These are phyloP conservation scores for Auriscalpium orientale DNA, from an alignment of 768 basidiomycete genomes.

Conservation along the genomic window DNA sequence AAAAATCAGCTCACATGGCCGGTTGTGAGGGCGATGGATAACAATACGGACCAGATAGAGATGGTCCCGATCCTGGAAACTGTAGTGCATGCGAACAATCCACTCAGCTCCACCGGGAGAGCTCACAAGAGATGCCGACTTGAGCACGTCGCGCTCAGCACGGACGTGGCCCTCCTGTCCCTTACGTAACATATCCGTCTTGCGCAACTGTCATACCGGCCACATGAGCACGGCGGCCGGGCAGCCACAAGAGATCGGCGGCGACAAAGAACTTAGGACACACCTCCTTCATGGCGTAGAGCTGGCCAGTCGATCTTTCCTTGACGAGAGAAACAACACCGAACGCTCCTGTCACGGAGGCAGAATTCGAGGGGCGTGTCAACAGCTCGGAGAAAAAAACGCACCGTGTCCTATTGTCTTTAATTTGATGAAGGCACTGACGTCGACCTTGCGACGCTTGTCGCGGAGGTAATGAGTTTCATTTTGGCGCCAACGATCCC, in stretches of 20 bases:
- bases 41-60: slow-evolving; percentile 74
- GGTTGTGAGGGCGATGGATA: slow-evolving; percentile 6
- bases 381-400: slow-evolving; percentile 17
- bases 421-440: slow-evolving; percentile 78
- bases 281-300: slow-evolving; percentile 98
- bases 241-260: slow-evolving; percentile 12
- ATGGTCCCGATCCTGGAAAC: slow-evolving; percentile 91
- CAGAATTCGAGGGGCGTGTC: slow-evolving; percentile 6
- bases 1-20: slow-evolving; percentile 28
- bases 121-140: slow-evolving; percentile 76
- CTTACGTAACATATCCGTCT: slow-evolving; percentile 90
- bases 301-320: slow-evolving; percentile 68
- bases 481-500: slow-evolving; percentile 75
- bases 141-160: slow-evolving; percentile 90
- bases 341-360: slow-evolving; percentile 65
- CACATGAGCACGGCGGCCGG: slow-evolving; percentile 17
- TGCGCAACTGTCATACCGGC: slow-evolving; percentile 52
- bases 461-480: slow-evolving; percentile 90
- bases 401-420: slow-evolving; percentile 93
- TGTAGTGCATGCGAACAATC: slow-evolving; percentile 91
- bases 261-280: neutral
- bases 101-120: slow-evolving; percentile 76
- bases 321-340: slow-evolving; percentile 91
- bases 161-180: slow-evolving; percentile 97
- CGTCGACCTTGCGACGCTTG: slow-evolving; percentile 72